phyloP scores from a whole-genome alignment of 2,329 filamentous ascomycete genomes.

The Beauveria scarabaeidicola region DNA sequence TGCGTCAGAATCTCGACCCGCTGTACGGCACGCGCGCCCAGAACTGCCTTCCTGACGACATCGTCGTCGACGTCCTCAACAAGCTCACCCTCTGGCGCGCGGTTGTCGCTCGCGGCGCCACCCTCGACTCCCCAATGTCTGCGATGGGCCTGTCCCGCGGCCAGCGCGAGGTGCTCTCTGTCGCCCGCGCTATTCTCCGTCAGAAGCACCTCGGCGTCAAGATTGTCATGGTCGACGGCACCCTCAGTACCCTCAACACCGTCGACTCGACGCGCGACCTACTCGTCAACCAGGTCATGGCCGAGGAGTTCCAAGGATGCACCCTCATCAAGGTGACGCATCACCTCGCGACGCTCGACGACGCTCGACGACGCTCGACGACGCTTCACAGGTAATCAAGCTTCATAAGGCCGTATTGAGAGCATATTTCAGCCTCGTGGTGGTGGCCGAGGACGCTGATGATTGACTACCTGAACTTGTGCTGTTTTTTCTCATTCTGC shows the following conservation, averaged over 20 bases:
- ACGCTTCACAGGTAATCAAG: not conserved
- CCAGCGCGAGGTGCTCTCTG: not conserved
- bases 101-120: too few relatives aligned
- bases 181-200: not conserved
- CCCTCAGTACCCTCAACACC: not conserved
- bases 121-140: too few relatives aligned
- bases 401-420: not conserved
- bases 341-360: not conserved
- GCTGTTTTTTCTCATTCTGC: not conserved
- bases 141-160: too few relatives aligned
- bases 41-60: too few relatives aligned
- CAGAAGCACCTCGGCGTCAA: not conserved
- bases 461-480: not conserved
- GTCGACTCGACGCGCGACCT: slow-evolving; percentile 1
- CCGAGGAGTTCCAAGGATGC: not conserved
- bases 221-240: not conserved
- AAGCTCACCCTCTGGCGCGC: too few relatives aligned
- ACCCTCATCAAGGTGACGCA: not conserved
- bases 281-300: not conserved
- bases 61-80: too few relatives aligned
- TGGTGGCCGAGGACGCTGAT: not conserved
- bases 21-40: too few relatives aligned
- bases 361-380: too few relatives aligned
- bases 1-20: too few relatives aligned
- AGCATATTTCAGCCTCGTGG: not conserved